These are phyloP conservation scores for Blastobotrys terrestris DNA, from an alignment of 805 yeast genomes.

Conservation along the genomic window DNA sequence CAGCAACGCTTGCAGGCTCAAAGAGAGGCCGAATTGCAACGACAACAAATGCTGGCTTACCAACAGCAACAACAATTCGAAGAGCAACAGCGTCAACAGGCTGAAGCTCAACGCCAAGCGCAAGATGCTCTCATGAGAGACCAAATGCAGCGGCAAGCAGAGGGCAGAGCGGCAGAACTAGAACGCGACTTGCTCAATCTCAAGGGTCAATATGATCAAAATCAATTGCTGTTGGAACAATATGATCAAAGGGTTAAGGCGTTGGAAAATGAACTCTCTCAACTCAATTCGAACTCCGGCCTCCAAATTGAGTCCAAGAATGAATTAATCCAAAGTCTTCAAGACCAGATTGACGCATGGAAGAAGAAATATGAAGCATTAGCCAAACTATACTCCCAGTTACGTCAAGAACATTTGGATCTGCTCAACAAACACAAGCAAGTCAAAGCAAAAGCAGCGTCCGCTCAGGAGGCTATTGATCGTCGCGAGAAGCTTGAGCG, in stretches of 20 bases:
- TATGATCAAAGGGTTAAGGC: conserved; percentile 81
- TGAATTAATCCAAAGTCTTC: conserved; percentile 59
- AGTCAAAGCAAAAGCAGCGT: conserved; percentile 76
- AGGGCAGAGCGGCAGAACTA: conserved; percentile 70
- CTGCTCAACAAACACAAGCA: conserved; percentile 71
- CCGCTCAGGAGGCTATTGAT: conserved; percentile 85
- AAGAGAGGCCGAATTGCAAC: conserved; percentile 56
- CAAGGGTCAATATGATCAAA: conserved; percentile 78
- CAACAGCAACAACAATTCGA: conserved; percentile 66
- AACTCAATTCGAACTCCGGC: conserved; percentile 56
- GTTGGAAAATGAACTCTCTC: conserved; percentile 64
- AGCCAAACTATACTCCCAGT: conserved; percentile 83
- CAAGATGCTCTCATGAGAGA: conserved; percentile 63
- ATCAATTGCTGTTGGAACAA: conserved; percentile 75
- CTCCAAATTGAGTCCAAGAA: conserved; percentile 73
- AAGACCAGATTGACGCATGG: conserved; percentile 75
- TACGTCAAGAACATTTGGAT: conserved; percentile 86
- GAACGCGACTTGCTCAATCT: conserved; percentile 74
- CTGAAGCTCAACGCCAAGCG: conserved; percentile 59
- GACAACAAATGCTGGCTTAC: conserved; percentile 60
- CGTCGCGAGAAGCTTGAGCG: conserved; percentile 76
- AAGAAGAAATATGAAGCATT: conserved; percentile 80
- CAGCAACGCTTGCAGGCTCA: conserved; percentile 57
- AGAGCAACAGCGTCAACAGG: conserved; percentile 69
- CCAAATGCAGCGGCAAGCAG: conserved; percentile 67